phyloP scores from a whole-genome alignment of 1,284 basidiomycete species.

The Ustilago xerochloae region DNA sequence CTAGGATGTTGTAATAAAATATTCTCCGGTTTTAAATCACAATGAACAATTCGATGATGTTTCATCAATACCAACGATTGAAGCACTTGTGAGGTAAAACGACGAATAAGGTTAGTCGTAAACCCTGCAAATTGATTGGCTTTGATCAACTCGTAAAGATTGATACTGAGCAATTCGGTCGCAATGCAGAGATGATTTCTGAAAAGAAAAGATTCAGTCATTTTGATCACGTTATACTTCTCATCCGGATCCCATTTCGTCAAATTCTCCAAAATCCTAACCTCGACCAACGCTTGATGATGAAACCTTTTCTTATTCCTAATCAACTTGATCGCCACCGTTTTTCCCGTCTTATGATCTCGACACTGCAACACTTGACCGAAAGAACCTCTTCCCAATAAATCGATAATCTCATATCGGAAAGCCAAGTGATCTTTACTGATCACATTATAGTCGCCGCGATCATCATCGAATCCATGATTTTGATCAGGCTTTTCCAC shows the following conservation, averaged over 20 bases:
- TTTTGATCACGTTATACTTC: conserved; percentile 95
- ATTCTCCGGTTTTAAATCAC: conserved; percentile 99
- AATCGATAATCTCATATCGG: conserved; percentile 91
- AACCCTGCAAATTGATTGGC: conserved; percentile 98
- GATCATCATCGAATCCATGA: conserved; percentile 96
- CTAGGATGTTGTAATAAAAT: conserved; percentile 92
- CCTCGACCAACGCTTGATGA: conserved; percentile 96
- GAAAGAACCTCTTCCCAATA: conserved; percentile 96
- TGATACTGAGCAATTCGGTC: conserved; percentile 97
- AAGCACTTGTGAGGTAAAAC: conserved; percentile 96
- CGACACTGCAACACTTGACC: conserved; percentile 96
- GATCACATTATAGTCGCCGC: conserved; percentile 94
- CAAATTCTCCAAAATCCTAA: conserved; percentile 96
- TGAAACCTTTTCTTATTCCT: conserved; percentile 99
- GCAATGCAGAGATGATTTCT: conserved; percentile 97
- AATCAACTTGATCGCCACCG: conserved; percentile 98
- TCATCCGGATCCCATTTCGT: conserved; percentile 98
- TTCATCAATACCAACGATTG: conserved; percentile 90
- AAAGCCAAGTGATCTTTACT: conserved; percentile 92
- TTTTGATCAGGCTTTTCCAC: conserved; percentile 84
- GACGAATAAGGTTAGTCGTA: conserved; percentile 89
- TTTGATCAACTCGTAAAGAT: conserved; percentile 98
- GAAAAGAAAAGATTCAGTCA: conserved; percentile 99
- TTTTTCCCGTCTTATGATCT: conserved; percentile 95
- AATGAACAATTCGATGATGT: conserved; percentile 98